These are phyloP conservation scores for Venturiaceae sp. DNA, from an alignment of 2,329 filamentous ascomycete species.

Conservation along the genomic window DNA sequence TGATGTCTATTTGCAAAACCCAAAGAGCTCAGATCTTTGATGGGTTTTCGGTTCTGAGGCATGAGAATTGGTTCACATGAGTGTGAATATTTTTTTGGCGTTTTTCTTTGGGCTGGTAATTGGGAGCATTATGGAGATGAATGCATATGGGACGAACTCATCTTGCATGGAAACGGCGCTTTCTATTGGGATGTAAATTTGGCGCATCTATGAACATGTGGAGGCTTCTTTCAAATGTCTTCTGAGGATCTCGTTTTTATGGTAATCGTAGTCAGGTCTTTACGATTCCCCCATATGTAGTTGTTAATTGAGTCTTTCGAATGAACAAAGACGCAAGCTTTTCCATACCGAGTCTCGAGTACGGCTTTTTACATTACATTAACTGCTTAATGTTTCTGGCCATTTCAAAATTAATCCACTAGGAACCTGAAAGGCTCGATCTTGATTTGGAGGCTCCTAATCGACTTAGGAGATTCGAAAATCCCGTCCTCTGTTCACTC, in stretches of 20 bases:
- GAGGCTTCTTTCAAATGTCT: neutral
- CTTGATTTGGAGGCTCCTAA: too few species aligned
- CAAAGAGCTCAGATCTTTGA: conserved; percentile 20
- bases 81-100: neutral
- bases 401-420: too few species aligned
- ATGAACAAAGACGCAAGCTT: too few species aligned
- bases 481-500: too few species aligned
- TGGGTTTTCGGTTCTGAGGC: neutral
- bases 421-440: too few species aligned
- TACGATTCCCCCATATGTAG: conserved; percentile 1
- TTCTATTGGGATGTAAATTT: neutral
- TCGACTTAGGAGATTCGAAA: too few species aligned
- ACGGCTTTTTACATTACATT: too few species aligned
- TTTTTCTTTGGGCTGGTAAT: neutral
- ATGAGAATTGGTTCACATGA: neutral
- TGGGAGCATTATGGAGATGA: neutral
- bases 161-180: neutral
- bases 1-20: conserved; percentile 29
- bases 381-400: too few species aligned
- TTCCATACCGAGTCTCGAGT: too few species aligned
- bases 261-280: neutral
- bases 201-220: neutral
- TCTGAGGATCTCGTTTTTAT: neutral
- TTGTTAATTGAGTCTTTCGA: neutral
- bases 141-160: neutral